Conservation (phyloP, 2,329 filamentous ascomycete genomes). For the Pseudogymnoascus sp. region DNA sequence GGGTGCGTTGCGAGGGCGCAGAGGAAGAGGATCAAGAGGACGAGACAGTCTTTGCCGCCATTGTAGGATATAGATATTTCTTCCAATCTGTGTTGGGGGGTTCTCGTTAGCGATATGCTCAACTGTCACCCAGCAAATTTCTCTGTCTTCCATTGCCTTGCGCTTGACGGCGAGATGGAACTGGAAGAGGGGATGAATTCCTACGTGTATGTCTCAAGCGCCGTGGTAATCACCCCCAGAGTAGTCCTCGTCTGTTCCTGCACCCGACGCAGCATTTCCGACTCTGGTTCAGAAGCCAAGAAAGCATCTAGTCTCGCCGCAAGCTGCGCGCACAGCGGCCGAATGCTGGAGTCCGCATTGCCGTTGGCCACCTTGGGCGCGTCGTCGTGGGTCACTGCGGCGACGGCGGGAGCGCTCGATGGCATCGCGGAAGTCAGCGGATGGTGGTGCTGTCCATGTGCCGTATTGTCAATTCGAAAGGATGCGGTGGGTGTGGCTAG, state of each 20-base stretch:
- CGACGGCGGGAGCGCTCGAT: conserved; percentile 5
- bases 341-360: conserved; percentile 15
- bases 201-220: conserved; percentile 67
- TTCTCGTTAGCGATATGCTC: conserved; percentile 7
- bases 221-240: conserved; percentile 64
- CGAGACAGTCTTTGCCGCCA: conserved; percentile 94
- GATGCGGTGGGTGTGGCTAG: not conserved
- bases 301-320: conserved; percentile 23
- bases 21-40: conserved; percentile 81
- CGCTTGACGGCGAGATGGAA: not conserved
- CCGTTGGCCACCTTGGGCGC: conserved; percentile 5
- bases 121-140: not conserved
- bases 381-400: not conserved
- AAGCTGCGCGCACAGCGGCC: conserved; percentile 21
- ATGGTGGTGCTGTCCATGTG: conserved; percentile 1
- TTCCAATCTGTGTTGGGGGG: conserved; percentile 46
- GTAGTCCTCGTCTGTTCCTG: conserved; percentile 69
- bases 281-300: conserved; percentile 20
- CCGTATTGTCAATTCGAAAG: not conserved
- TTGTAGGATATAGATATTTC: conserved; percentile 91
- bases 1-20: conserved; percentile 38
- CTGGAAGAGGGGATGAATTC: conserved; percentile 23
- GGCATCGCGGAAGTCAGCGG: conserved; percentile 4
- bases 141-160: conserved; percentile 4
- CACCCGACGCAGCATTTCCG: conserved; percentile 30